Evolutionary conservation across 257 asterid species (phyloP).

Genomic region (Lavandula angustifolia): DNA sequence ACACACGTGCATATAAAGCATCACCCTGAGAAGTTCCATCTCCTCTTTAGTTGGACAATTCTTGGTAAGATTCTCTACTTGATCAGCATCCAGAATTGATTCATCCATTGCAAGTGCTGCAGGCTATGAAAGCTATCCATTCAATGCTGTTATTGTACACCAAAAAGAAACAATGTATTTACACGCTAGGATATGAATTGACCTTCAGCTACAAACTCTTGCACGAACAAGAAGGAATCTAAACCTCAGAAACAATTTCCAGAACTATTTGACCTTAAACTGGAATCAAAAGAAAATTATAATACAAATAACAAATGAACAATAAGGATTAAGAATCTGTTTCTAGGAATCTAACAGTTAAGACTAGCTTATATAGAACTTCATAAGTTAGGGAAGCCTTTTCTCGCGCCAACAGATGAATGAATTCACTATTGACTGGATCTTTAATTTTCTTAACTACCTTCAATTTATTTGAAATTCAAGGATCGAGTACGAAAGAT

Average conservation of each 20-base stretch:
- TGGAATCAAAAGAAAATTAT: constrained; percentile 2
- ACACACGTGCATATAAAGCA: constrained; percentile 28
- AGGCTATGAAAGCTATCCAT: constrained; percentile 57
- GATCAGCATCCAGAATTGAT: constrained; percentile 94
- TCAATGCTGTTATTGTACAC: constrained; percentile 22
- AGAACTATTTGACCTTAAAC: not conserved
- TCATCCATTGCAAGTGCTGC: constrained; percentile 99
- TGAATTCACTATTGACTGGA: no score
- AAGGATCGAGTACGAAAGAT: constrained; percentile 1
- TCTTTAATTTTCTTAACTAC: not conserved
- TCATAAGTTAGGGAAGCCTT: not conserved
- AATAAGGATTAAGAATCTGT: not conserved
- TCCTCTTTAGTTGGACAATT: constrained; percentile 98
- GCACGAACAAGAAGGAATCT: constrained; percentile 17
- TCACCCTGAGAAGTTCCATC: constrained; percentile 97
- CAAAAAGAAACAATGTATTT: constrained; percentile 11
- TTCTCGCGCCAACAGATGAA: no score
- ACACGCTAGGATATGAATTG: constrained; percentile 10
- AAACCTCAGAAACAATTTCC: constrained; percentile 14
- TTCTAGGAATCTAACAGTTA: constrained; percentile 1
- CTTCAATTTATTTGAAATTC: not conserved
- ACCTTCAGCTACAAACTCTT: constrained; percentile 24
- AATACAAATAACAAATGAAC: not conserved
- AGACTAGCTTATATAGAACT: no score
- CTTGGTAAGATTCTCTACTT: constrained; percentile 94